Evolutionary conservation across 179 eudicot genomes (phyloP), one percentile per base, ranked within the genome.

Genomic region (Amaranthus tricolor): DNA sequence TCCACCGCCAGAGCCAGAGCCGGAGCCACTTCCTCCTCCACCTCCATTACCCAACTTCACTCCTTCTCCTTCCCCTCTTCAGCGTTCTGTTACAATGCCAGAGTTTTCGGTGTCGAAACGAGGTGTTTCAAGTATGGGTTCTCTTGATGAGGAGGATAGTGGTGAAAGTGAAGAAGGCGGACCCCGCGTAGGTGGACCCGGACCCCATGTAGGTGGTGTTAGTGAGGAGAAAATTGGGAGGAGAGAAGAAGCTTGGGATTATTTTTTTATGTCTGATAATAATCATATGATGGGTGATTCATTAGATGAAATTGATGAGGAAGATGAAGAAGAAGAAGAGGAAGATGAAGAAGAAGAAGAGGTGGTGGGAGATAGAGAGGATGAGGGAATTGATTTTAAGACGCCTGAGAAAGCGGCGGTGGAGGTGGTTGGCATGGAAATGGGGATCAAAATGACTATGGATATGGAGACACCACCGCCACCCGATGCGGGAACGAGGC

Each of bases 61-160:
- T 44, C 88, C 93, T 21, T 86, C 98, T 1, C 80, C 78, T 3
- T 69, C 93, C 40, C 91, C 92, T 0, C 85, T 94, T 65, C 93
- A 85, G 65, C 85, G 98, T n/a, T 82, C 98, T 0, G 86, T 82
- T 11, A 92, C 96, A 40, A 94, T 94, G 98, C 98, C 98, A 70
- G 94, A 80, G 82, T 68, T 87, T 64, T 66, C 88, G 0, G 81
- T 67, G 6, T 75, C 89, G 49, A 83, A 85, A 54, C 74, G 70
- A n/a, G 74, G 73, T 21, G 82, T 77, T 72, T 77, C 88, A 74
- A 88, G 86, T 73, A 90, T 92, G 91, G 87, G 83, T 20, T 82
- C 47, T 77, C 81, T 24, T 67, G 60, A 77, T 19, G 79, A 54
- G 73, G 82, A 19, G 48, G 55, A n/a, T 62, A 68, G 20, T 0